Evolutionary conservation across 2,329 filamentous ascomycete species (phyloP).

Genomic region (Exutisphaerella laricina): DNA sequence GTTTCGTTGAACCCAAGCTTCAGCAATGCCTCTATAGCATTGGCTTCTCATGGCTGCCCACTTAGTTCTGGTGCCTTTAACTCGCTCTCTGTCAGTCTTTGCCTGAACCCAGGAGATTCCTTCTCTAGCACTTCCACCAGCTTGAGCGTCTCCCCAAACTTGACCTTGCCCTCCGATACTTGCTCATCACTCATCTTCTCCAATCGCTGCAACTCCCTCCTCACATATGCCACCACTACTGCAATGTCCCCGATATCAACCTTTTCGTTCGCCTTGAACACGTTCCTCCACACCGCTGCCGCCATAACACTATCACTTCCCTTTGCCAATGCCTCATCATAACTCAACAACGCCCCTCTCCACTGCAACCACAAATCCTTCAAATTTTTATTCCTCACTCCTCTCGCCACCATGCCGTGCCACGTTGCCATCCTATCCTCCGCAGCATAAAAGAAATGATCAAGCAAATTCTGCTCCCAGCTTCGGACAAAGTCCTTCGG

Average conservation of each 20-base stretch:
- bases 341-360: slow-evolving; percentile 77
- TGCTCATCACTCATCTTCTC: slow-evolving; percentile 50
- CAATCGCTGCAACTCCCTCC: slow-evolving; percentile 51
- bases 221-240: slow-evolving; percentile 58
- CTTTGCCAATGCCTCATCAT: slow-evolving; percentile 73
- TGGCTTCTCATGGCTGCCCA: no score
- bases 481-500: slow-evolving; percentile 61
- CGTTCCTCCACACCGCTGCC: slow-evolving; percentile 84
- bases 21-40: no score
- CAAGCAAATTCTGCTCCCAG: slow-evolving; percentile 85
- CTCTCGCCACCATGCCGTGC: slow-evolving; percentile 59
- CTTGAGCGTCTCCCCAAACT: slow-evolving; percentile 45
- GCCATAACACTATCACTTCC: slow-evolving; percentile 68
- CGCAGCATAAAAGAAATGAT: slow-evolving; percentile 90
- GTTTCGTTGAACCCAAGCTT: no score
- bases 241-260: slow-evolving; percentile 58
- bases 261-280: slow-evolving; percentile 69
- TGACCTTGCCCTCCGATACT: slow-evolving; percentile 44
- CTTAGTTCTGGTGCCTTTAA: slow-evolving; percentile 7
- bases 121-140: slow-evolving; percentile 30
- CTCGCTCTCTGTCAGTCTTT: slow-evolving; percentile 3
- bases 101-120: slow-evolving; percentile 17
- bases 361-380: slow-evolving; percentile 94
- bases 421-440: slow-evolving; percentile 77
- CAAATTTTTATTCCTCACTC: slow-evolving; percentile 55